Conservation (phyloP, 164 flowering plant genomes). For the Piper betle region DNA sequence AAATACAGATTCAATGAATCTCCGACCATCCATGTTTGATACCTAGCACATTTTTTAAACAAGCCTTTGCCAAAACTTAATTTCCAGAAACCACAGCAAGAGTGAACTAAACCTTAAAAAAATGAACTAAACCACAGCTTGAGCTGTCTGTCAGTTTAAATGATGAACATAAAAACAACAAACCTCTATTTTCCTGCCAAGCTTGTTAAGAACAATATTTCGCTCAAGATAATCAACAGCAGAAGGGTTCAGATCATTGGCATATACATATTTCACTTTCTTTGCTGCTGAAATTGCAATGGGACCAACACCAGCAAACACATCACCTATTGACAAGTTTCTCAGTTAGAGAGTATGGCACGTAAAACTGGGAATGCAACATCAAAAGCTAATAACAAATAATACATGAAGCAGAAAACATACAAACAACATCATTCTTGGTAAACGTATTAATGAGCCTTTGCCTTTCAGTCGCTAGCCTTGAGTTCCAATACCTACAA, state of each 20-base stretch:
- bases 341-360: not conserved
- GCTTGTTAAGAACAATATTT: slow-evolving; percentile 64
- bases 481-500: slow-evolving; percentile 89
- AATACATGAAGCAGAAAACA: slow-evolving; percentile 14
- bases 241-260: slow-evolving; percentile 83
- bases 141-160: too few species aligned
- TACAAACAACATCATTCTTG: slow-evolving; percentile 69
- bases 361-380: not conserved
- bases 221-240: slow-evolving; percentile 81
- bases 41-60: slow-evolving; percentile 26
- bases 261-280: slow-evolving; percentile 80
- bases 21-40: slow-evolving; percentile 93
- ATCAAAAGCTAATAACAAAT: not conserved
- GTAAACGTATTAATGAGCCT: slow-evolving; percentile 63
- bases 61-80: too few species aligned
- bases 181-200: slow-evolving; percentile 81
- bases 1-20: slow-evolving; percentile 69
- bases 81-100: too few species aligned
- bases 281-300: slow-evolving; percentile 76
- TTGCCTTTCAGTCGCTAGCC: slow-evolving; percentile 86
- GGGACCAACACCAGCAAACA: slow-evolving; percentile 92
- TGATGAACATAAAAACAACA: not conserved
- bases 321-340: slow-evolving; percentile 55
- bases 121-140: too few species aligned
- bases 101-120: too few species aligned